Evolutionary conservation across 768 basidiomycete species (phyloP).

Genomic region (Boletus vinaceobasis): DNA sequence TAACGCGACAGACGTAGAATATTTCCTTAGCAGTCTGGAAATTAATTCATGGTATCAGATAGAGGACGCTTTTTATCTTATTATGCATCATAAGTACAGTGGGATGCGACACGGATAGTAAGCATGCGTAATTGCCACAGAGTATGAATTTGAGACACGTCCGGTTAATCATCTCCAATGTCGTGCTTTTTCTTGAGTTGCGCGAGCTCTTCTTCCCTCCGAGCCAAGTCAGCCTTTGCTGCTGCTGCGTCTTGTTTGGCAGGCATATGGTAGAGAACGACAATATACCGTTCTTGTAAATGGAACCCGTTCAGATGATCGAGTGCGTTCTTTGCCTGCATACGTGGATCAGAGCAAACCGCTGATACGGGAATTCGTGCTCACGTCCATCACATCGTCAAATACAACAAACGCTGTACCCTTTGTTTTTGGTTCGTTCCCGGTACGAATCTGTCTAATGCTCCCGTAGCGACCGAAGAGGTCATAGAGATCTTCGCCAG

Average conservation of each 20-base stretch:
- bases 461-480: slow-evolving; percentile 97
- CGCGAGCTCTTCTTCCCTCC: slow-evolving; percentile 85
- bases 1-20: slow-evolving; percentile 4
- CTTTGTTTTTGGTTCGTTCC: slow-evolving; percentile 87
- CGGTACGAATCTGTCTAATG: slow-evolving; percentile 92
- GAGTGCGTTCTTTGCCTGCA: slow-evolving; percentile 91
- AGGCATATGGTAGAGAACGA: slow-evolving; percentile 97
- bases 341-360: slow-evolving; percentile 13
- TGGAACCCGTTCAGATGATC: slow-evolving; percentile 98
- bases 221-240: slow-evolving; percentile 87
- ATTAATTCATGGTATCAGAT: slow-evolving; percentile 4
- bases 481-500: slow-evolving; percentile 93
- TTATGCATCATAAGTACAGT: slow-evolving; percentile 8
- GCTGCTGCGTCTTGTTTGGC: slow-evolving; percentile 94
- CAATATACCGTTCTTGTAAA: slow-evolving; percentile 96
- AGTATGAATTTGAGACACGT: slow-evolving; percentile 10
- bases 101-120: slow-evolving; percentile 1
- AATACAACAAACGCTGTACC: slow-evolving; percentile 97
- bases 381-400: slow-evolving; percentile 93
- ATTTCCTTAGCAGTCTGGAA: slow-evolving; percentile 4
- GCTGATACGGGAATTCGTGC: slow-evolving; percentile 22
- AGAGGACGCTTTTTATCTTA: slow-evolving; percentile 8
- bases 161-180: slow-evolving; percentile 67
- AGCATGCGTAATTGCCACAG: slow-evolving; percentile 4
- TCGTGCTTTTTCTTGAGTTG: slow-evolving; percentile 84